phyloP scores from a whole-genome alignment of 2,329 filamentous ascomycete species.

The Sphaerulina vaccinii region DNA sequence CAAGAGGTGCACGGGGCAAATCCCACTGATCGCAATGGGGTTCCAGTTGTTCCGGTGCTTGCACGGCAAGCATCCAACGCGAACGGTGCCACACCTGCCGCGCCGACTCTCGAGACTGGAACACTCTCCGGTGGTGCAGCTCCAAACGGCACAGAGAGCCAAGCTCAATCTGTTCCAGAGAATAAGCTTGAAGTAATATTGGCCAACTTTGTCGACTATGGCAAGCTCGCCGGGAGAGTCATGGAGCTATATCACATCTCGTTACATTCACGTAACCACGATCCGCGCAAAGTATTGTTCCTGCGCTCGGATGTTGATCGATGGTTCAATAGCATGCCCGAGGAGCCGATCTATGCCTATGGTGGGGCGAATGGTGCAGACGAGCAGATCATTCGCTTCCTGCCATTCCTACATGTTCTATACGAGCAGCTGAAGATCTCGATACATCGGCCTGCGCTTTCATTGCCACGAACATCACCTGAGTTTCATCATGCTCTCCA shows the following conservation, averaged over 20 bases:
- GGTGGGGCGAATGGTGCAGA: constrained; percentile 18
- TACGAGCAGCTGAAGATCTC: constrained; percentile 39
- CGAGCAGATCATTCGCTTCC: constrained; percentile 23
- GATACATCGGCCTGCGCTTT: constrained; percentile 40
- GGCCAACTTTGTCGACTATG: constrained; percentile 29
- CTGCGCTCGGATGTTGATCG: constrained; percentile 28
- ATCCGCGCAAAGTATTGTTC: constrained; percentile 24
- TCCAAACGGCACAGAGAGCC: background rate
- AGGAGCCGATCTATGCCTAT: constrained; percentile 21
- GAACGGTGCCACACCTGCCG: constrained; percentile 1
- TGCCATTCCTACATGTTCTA: constrained; percentile 35
- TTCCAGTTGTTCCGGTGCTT: constrained; percentile 1
- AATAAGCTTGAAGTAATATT: constrained; percentile 25
- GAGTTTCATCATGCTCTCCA: constrained; percentile 38
- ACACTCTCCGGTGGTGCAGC: background rate
- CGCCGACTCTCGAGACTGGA: background rate
- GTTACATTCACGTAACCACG: constrained; percentile 22
- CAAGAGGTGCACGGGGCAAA: constrained; percentile 32
- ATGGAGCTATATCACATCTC: constrained; percentile 29
- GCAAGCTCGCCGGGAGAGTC: constrained; percentile 25
- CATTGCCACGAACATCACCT: constrained; percentile 30
- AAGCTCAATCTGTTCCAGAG: background rate
- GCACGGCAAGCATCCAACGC: constrained; percentile 1
- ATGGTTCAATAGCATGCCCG: constrained; percentile 30
- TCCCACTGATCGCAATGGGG: constrained; percentile 11